A percentile compares a stretch with the other conserved stretches of the same genome.
phyloP scores from a whole-genome alignment of 306 rosid species.

The Datisca glomerata region DNA sequence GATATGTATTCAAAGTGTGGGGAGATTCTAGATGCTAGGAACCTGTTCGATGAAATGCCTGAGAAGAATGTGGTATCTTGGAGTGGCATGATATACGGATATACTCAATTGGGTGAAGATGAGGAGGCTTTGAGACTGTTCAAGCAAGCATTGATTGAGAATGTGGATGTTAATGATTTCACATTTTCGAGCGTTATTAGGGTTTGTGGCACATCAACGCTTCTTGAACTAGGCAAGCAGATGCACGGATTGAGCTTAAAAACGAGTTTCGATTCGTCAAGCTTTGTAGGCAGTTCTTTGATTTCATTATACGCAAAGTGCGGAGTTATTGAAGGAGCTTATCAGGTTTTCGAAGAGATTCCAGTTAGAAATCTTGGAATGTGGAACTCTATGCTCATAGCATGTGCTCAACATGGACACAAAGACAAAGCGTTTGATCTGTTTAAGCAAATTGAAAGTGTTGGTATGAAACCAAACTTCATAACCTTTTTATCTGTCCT shows the following conservation, averaged over 20 bases:
- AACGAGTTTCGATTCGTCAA: slow-evolving; percentile 47
- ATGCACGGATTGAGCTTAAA: slow-evolving; percentile 69
- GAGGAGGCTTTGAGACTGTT: slow-evolving; percentile 56
- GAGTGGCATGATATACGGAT: slow-evolving; percentile 81
- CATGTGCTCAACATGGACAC: slow-evolving; percentile 75
- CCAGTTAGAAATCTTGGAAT: slow-evolving; percentile 54
- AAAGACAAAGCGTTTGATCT: slow-evolving; percentile 38
- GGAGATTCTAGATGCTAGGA: slow-evolving; percentile 27
- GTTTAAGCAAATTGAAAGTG: slow-evolving; percentile 39
- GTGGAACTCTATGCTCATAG: slow-evolving; percentile 89
- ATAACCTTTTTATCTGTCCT: slow-evolving; percentile 66
- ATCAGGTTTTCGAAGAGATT: slow-evolving; percentile 47
- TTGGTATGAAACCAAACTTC: slow-evolving; percentile 70
- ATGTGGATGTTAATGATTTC: slow-evolving; percentile 60
- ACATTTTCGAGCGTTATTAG: slow-evolving; percentile 67
- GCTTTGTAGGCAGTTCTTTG: slow-evolving; percentile 77
- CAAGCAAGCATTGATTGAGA: slow-evolving; percentile 32
- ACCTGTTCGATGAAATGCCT: slow-evolving; percentile 65
- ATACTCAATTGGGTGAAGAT: slow-evolving; percentile 43
- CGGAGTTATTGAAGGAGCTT: slow-evolving; percentile 67
- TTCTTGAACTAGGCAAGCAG: slow-evolving; percentile 64
- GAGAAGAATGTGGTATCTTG: slow-evolving; percentile 66
- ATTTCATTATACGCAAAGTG: slow-evolving; percentile 62
- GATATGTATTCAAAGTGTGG: slow-evolving; percentile 67
- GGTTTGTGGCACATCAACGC: slow-evolving; percentile 50